Evolutionary conservation across 148 eudicot genomes (phyloP).

Genomic region (Arbutus unedo): DNA sequence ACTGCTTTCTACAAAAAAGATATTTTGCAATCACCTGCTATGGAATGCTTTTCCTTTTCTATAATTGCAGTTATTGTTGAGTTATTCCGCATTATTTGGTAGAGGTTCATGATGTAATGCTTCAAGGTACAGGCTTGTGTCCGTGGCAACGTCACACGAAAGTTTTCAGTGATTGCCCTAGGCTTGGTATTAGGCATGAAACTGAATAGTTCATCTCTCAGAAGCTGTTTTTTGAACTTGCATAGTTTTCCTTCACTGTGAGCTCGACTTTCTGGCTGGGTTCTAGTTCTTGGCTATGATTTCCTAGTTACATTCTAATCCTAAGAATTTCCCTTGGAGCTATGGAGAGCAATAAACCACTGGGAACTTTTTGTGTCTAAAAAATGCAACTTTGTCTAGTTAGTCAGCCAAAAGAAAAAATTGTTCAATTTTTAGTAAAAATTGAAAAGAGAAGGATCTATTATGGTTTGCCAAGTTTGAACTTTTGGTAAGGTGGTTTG

Average conservation of each 20-base stretch:
- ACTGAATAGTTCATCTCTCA: neutral
- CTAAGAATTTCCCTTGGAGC: neutral
- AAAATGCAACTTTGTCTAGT: neutral
- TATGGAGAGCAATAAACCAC: neutral
- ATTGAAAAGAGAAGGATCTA: neutral
- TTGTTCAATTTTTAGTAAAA: constrained; percentile 1
- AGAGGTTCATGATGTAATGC: neutral
- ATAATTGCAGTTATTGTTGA: neutral
- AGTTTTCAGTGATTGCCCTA: neutral
- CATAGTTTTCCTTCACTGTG: neutral
- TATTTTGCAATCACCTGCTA: neutral
- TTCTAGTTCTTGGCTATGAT: neutral
- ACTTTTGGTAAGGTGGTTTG: neutral
- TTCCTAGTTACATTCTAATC: neutral
- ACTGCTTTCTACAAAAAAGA: neutral
- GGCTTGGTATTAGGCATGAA: neutral
- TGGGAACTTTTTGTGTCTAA: neutral
- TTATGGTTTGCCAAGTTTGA: neutral
- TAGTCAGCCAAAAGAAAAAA: neutral
- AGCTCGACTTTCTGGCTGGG: neutral
- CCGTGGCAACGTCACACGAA: neutral
- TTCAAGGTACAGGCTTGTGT: neutral
- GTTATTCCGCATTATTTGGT: neutral
- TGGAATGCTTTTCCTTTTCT: neutral
- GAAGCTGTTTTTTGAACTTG: neutral